Base-by-base conservation (phyloP, 345 rosid genomes). In the Nephelium lappaceum region DNA sequence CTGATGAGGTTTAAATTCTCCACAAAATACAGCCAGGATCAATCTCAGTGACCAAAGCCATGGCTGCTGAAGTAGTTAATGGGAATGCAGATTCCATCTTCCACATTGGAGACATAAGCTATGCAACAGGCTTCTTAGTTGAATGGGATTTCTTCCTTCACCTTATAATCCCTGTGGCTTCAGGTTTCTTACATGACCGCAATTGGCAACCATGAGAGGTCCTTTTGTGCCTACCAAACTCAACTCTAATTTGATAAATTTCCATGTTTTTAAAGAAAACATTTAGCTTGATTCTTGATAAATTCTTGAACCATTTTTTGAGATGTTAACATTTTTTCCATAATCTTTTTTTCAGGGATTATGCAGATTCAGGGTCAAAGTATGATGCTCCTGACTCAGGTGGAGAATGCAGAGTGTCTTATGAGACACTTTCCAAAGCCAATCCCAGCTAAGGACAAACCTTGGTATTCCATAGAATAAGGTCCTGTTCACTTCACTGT, bases 381-480 rank as follows among this genome's bases (percentile, higher is more conserved):
- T 92, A 90, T 73, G 2, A 0, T 21, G 65, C 80, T 14, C 87
- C 88, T 0, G 96, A 88, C 81, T 92, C 93, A 0, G 92, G 96
- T 0, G 96, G 96, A 36, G 96, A 92, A 82, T 90, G 96, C 49
- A 92, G 96, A 15, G 81, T 90, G 58, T 83, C 96, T 5, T 90
- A 89, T 19, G 93, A 92, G 85, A 84, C 91, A n/a, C 43, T 92
- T 92, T 75, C 93, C 83, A 2, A 92, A 88, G 93, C 96, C 96
- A 78, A 80, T 87, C 2, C 76, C 83, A 15, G 89, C 76, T 0
- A 86, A 85, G 75, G 95, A 91, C 74, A 88, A 88, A 83, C 93
- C 95, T 0, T 91, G 93, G 95, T 91, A 89, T 73, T 78, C 93
- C 51, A 85, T 91, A 3, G 92, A 91, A 70, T 87, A 85, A 79